A percentile compares a stretch with the other conserved stretches of the same genome.
Evolutionary conservation across 2,329 filamentous ascomycete species (phyloP).

Genomic region (Lachnellula arida): DNA sequence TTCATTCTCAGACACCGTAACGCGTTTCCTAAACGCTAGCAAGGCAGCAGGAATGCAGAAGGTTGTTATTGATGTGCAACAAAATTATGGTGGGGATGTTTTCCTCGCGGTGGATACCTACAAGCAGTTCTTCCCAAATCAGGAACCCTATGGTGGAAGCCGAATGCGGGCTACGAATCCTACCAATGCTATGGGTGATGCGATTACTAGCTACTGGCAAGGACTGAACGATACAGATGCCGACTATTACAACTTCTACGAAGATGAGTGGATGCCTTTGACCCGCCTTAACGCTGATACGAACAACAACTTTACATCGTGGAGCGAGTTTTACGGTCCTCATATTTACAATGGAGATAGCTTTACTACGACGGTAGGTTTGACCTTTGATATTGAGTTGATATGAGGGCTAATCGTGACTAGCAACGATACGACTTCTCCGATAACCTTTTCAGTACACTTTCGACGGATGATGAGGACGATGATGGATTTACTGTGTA

Average conservation of each 20-base stretch:
- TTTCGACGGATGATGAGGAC: constrained; percentile 19
- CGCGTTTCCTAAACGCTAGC: constrained; percentile 40
- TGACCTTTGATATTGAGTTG: constrained; percentile 33
- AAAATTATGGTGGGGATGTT: constrained; percentile 55
- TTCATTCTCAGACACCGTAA: constrained; percentile 31
- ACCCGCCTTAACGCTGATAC: constrained; percentile 17
- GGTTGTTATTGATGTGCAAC: constrained; percentile 58
- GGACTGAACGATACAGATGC: constrained; percentile 5
- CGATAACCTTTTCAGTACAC: constrained; percentile 27
- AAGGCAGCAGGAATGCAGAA: constrained; percentile 45
- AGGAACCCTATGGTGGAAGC: constrained; percentile 23
- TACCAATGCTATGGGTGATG: constrained; percentile 18
- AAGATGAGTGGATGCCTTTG: constrained; percentile 20
- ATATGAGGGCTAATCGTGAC: constrained; percentile 9
- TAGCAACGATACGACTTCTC: constrained; percentile 23
- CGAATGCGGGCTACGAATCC: constrained; percentile 20
- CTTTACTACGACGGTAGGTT: constrained; percentile 20
- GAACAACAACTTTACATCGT: constrained; percentile 16
- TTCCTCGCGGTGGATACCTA: constrained; percentile 54
- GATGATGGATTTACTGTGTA: constrained; percentile 28
- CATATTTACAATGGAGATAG: constrained; percentile 15
- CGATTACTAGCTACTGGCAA: constrained; percentile 21
- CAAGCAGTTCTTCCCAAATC: constrained; percentile 33
- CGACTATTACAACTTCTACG: constrained; percentile 13
- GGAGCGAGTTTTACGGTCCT: constrained; percentile 21